Evolutionary conservation across 2,329 filamentous ascomycete genomes (phyloP).

Genomic region (Aspergillus sp.): DNA sequence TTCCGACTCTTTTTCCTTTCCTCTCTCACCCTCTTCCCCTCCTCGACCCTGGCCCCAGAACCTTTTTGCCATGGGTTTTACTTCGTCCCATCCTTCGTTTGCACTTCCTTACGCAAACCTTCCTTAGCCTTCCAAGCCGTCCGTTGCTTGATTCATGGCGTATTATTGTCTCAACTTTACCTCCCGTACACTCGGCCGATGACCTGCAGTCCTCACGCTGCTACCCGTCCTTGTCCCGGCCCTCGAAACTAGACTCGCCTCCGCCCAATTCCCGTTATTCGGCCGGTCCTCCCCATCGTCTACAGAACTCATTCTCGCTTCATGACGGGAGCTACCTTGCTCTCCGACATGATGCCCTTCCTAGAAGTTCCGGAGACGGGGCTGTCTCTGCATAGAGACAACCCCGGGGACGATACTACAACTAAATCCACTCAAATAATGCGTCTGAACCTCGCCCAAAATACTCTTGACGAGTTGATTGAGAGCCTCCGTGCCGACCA

Average conservation of each 20-base stretch:
- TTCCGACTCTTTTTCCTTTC: slow-evolving; percentile 16
- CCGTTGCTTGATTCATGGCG: slow-evolving; percentile 33
- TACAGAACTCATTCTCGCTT: slow-evolving; percentile 5
- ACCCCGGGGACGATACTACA: slow-evolving; percentile 28
- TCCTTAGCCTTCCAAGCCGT: slow-evolving; percentile 13
- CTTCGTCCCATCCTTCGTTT: slow-evolving; percentile 15
- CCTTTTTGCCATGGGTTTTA: slow-evolving; percentile 23
- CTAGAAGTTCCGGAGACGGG: slow-evolving; percentile 40
- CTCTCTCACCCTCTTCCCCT: slow-evolving; percentile 8
- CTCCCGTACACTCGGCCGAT: slow-evolving; percentile 36
- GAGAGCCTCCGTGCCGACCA: slow-evolving; percentile 43
- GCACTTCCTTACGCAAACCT: slow-evolving; percentile 19
- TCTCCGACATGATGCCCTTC: slow-evolving; percentile 30
- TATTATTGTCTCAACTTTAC: slow-evolving; percentile 30
- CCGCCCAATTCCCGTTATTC: slow-evolving; percentile 13
- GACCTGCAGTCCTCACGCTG: slow-evolving; percentile 40
- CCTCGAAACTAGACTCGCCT: slow-evolving; percentile 15
- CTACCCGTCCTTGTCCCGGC: slow-evolving; percentile 30
- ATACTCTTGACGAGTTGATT: slow-evolving; percentile 47
- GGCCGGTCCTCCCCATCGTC: slow-evolving; percentile 7
- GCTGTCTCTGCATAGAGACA: slow-evolving; percentile 39
- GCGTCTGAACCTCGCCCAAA: slow-evolving; percentile 47
- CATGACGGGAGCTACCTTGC: slow-evolving; percentile 6
- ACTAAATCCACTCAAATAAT: slow-evolving; percentile 45
- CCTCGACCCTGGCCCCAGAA: slow-evolving; percentile 8